Base-by-base conservation (phyloP, 768 basidiomycete genomes). In the Tricholoma flavovirens region DNA sequence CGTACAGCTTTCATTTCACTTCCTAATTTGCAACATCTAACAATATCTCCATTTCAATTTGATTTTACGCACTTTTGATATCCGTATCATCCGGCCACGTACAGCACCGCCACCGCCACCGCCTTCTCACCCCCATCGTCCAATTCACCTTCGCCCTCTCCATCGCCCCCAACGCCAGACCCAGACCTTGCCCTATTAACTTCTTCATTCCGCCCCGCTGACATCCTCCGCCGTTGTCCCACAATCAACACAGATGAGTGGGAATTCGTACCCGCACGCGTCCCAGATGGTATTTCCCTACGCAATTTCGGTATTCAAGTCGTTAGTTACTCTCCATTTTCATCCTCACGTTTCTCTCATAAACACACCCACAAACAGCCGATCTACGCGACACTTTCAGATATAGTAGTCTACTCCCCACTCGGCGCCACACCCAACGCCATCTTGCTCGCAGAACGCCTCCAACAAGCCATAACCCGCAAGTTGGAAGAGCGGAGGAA, bases 221-320 rank as follows among this genome's bases (percentile, higher is more conserved):
- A 78, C 46, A 69, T 77, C 29, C 66, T 77, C 42, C 68, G 70
- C 11, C 66, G 64, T 22, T 59, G 64, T 17, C 59, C 64, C 19
- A 7, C 21, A 4, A 15, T 21, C 19, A 50, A 42, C n/a, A 56
- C 62, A 19, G n/a, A 54, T n/a, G 68, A 69, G 32, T 84, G 84
- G 73, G 83, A 86, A 62, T 92, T 93, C 60, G 77, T 84, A 35
- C 84, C 87, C 40, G 78, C 80, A 12, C 76, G 76, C 53, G 86
- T 93, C 54, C 90, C 90, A 9, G 86, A 90, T 61, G 90, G 90
- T 15, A 90, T 91, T 56, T 87, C 84, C 57, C 72, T 91, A 64
- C 77, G 93, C 60, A 93, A 95, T 73, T 93, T 95, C 68, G 89
- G 90, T 26, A 88, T 93, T 57, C 93, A 95, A 69, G 83, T 88